phyloP scores from a whole-genome alignment of 768 basidiomycete genomes.

The Clathrus columnatus region DNA sequence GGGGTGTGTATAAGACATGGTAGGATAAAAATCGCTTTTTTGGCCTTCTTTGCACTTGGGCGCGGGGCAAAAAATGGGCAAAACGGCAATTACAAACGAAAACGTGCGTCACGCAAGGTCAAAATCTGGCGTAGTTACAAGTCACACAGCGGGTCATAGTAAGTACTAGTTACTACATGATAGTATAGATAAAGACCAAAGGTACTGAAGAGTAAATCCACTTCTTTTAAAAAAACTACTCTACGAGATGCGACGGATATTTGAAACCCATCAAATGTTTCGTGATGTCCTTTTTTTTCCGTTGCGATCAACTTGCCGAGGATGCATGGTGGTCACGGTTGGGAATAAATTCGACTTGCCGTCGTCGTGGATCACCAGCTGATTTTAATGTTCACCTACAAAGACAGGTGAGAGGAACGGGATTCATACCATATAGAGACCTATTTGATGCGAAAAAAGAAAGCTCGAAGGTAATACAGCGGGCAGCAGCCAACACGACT shows the following conservation, averaged over 20 bases:
- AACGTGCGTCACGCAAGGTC: background rate
- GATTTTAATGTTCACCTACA: conserved; percentile 2
- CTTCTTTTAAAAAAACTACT: no score
- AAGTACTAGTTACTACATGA: no score
- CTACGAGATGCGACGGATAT: no score
- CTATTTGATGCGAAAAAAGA: conserved; percentile 66
- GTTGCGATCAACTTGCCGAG: conserved; percentile 36
- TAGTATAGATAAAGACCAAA: no score
- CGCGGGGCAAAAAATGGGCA: background rate
- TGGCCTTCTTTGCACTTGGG: no score
- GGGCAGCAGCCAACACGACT: conserved; percentile 46
- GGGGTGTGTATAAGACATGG: conserved; percentile 5
- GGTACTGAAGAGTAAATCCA: no score
- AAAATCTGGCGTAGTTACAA: background rate
- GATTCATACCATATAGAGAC: conserved; percentile 71
- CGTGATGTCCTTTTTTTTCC: conserved; percentile 26
- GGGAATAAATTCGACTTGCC: conserved; percentile 25
- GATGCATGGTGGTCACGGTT: conserved; percentile 42
- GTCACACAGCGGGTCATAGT: background rate
- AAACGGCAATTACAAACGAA: background rate
- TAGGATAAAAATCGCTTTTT: no score
- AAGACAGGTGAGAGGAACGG: background rate
- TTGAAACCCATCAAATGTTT: conserved; percentile 59
- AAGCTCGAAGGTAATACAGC: no score
- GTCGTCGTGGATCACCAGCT: background rate